Evolutionary conservation across 2,329 filamentous ascomycete genomes (phyloP), one percentile per base, ranked within the genome.

Genomic region (Colletotrichum tanaceti): DNA sequence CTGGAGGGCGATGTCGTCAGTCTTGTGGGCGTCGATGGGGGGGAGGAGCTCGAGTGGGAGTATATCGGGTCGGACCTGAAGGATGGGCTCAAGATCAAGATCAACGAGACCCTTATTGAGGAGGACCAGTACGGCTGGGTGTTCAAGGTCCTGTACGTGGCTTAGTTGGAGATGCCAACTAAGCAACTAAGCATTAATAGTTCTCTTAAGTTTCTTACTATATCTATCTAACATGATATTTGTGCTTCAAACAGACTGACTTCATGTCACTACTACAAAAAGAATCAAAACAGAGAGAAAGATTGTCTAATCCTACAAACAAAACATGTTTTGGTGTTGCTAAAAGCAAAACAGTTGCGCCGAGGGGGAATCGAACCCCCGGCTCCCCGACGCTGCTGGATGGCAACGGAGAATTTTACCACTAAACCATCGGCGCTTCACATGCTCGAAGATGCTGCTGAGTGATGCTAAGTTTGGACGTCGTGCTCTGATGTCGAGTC

Each of bases 11-110:
- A 88, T 71, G 55, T 74, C 20, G 78, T 68, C 1, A 68, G 61
- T 32, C 43, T 87, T 0, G 81, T 77, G 3, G 78, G 84, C 5
- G 74, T 86, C 3, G 82, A 81, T 32, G 75, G 75, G 1, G 71
- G 57, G 22, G 60, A 65, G n/a, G 71, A 74, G 4, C 24, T 68
- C 3, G 43, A 60, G 11, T 68, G 65, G 65, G 1, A 68, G 16
- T 35, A 28, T 1, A 16, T 5, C 6, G 62, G 49, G 4, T 28
- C 43, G 50, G 74, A 75, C 16, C 72, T 66, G 10, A 61, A 72
- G 6, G 52, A 76, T 38, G 63, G 70, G 20, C 64, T 75, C 57
- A 70, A 41, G 28, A 65, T 70, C 55, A 52, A 58, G 18, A 67
- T 64, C 18, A 58, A 71, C 4, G 74, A 79, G 10, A 75, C 74